These are phyloP conservation scores for Pythium insidiosum DNA, from an alignment of 352 stramenopile species.

Conservation along the genomic window DNA sequence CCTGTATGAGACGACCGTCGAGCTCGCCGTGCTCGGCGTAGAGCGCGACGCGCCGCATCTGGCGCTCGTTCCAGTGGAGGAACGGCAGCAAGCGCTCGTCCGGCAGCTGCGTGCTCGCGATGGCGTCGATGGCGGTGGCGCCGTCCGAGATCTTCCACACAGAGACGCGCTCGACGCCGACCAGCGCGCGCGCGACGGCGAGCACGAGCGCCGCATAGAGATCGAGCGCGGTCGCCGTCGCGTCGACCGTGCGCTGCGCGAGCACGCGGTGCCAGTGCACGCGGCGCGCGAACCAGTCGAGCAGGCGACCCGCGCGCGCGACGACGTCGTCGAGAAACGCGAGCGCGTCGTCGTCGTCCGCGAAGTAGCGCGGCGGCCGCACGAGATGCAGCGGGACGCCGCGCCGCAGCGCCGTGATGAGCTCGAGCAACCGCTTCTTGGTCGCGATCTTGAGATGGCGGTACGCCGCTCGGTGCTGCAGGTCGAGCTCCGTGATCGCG, in stretches of 20 bases:
- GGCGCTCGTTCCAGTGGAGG: conserved; percentile 36
- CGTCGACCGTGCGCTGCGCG: conserved; percentile 25
- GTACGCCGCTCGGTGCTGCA: conserved; percentile 43
- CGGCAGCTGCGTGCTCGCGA: conserved; percentile 46
- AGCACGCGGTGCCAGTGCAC: conserved; percentile 53
- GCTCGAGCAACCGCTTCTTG: conserved; percentile 42
- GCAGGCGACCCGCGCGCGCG: conserved; percentile 25
- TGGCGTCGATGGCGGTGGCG: conserved; percentile 25
- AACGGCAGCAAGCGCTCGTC: conserved; percentile 58
- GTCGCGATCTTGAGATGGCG: conserved; percentile 40
- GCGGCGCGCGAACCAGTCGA: conserved; percentile 28
- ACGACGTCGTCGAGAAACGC: conserved; percentile 37
- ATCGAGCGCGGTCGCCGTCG: conserved; percentile 31
- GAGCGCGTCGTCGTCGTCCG: conserved; percentile 41
- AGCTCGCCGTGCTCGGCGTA: conserved; percentile 30
- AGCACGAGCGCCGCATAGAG: conserved; percentile 46
- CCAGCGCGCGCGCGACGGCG: conserved; percentile 30
- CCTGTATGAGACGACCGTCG: conserved; percentile 21
- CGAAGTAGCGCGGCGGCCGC: conserved; percentile 24
- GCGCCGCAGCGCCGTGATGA: conserved; percentile 31
- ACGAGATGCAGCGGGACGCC: conserved; percentile 38
- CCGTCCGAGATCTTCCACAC: conserved; percentile 46
- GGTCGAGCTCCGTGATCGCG: conserved; percentile 33
- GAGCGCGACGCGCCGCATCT: conserved; percentile 53
- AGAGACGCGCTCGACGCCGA: conserved; percentile 27